Base-by-base conservation (phyloP, 108 stramenopile genomes). In the Seminavis robusta region DNA sequence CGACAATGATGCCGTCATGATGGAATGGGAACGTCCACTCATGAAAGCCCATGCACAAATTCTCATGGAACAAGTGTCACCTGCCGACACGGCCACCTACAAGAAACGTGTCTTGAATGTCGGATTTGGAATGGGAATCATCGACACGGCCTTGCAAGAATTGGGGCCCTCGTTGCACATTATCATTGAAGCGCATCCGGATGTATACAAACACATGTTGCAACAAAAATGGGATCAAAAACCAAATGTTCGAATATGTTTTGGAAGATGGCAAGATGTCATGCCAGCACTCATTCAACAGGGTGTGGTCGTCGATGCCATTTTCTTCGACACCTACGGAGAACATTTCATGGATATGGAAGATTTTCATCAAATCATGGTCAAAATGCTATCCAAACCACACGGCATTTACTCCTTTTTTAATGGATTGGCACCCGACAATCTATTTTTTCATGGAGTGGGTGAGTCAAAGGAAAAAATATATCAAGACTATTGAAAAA, bases 1-100 rank as follows among this genome's bases (percentile, higher is more conserved):
- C 43, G 94, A 94, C 56, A 48, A 84, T 28, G 95, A 96, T 73
- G 95, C 93, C 0, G 92, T 96, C 42, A 96, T 96, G 95, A 96
- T 96, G 95, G 91, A 96, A 74, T 96, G 95, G 95, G 95, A 96
- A 70, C 50, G 86, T 8, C 95, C 95, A 0, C 68, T 96, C 30
- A 96, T 96, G 95, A 69, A 83, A 36, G 80, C 77, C n/a, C 95
- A 96, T 73, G 93, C 95, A 0, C 65, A 70, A 39, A 76, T 94
- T 6, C 50, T 93, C 13, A 80, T 57, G 71, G 77, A 65, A 47
- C 61, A 56, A 11, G 36, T 13, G 8, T 8, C 36, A 11, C 36
- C 8, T 48, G 54, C 13, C 68, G 36, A 33, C 58, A 58, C 30
- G 32, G 11, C 37, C 29, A 30, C 38, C 19, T 17, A 17, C 16